A percentile compares a stretch with the other conserved stretches of the same genome.
These are phyloP conservation scores for Sphaerostilbella broomeana DNA, from an alignment of 2,329 filamentous ascomycete species.

Conservation along the genomic window DNA sequence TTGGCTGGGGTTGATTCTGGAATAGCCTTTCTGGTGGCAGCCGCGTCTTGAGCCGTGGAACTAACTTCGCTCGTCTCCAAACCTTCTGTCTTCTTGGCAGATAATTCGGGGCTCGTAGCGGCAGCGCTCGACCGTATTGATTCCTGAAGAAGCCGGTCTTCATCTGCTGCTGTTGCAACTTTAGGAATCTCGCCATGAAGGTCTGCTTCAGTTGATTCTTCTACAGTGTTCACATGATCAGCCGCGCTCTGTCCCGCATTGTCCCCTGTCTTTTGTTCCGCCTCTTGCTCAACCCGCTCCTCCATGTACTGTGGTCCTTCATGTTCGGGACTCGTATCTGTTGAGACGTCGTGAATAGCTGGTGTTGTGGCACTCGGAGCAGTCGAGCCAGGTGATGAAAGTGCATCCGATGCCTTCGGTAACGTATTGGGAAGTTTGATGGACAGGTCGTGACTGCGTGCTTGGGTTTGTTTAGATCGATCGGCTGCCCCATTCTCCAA, in stretches of 20 bases:
- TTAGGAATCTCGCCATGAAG: conserved; percentile 5
- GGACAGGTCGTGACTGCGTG: conserved; percentile 17
- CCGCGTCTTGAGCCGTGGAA: conserved; percentile 6
- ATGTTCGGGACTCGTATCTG: conserved; percentile 68
- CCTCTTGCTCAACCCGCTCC: conserved; percentile 6
- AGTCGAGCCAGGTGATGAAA: conserved; percentile 58
- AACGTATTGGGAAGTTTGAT: conserved; percentile 23
- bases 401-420: conserved; percentile 34
- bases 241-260: conserved; percentile 16
- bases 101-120: conserved; percentile 14
- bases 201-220: conserved; percentile 18
- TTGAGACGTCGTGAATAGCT: conserved; percentile 58
- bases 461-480: background rate
- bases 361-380: conserved; percentile 69
- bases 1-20: background rate
- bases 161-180: conserved; percentile 22
- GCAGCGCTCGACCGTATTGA: conserved; percentile 28
- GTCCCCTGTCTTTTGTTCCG: conserved; percentile 34
- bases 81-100: too few relatives aligned
- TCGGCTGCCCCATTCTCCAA: background rate
- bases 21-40: background rate
- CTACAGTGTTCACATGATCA: background rate
- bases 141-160: conserved; percentile 41
- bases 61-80: conserved; percentile 2
- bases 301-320: conserved; percentile 54